Conservation (phyloP, 331 rosid genomes). For the Malus hybrid region DNA sequence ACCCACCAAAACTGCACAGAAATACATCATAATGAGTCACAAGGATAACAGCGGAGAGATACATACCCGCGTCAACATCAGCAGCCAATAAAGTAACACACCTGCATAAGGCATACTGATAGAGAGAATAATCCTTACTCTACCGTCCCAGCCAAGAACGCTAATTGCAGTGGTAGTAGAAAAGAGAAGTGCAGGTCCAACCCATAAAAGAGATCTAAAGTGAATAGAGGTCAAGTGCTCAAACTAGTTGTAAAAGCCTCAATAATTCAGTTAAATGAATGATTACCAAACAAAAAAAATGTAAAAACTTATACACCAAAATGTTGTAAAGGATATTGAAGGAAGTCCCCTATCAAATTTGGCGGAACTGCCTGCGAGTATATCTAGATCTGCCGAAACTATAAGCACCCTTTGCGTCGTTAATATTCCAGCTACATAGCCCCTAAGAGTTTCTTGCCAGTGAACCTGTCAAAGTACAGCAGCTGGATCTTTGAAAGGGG, state of each 20-base stretch:
- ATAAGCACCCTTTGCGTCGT: constrained; percentile 86
- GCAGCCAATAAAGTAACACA: constrained; percentile 18
- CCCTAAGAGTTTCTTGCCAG: constrained; percentile 98
- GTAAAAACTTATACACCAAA: background rate
- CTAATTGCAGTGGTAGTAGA: constrained; percentile 85
- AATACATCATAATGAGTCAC: constrained; percentile 26
- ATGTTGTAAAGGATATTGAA: constrained; percentile 71
- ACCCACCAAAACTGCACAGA: constrained; percentile 72
- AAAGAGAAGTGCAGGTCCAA: constrained; percentile 96
- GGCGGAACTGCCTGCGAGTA: constrained; percentile 67
- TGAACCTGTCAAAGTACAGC: constrained; percentile 59
- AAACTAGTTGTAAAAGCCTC: constrained; percentile 18
- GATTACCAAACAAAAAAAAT: background rate
- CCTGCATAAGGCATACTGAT: constrained; percentile 79
- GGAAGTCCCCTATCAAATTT: constrained; percentile 94
- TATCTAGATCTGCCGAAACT: constrained; percentile 78
- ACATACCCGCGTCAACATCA: background rate
- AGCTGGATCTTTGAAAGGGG: constrained; percentile 5
- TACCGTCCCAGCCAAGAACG: constrained; percentile 98
- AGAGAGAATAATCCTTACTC: constrained; percentile 85
- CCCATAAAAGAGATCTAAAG: constrained; percentile 95
- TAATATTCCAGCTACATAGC: constrained; percentile 82
- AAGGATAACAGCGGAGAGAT: constrained; percentile 9
- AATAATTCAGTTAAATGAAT: background rate
- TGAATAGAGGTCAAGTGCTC: constrained; percentile 56